Evolutionary conservation across 352 stramenopile species (phyloP), one percentile per base, ranked within the genome.

Genomic region (Globisporangium spiculum): DNA sequence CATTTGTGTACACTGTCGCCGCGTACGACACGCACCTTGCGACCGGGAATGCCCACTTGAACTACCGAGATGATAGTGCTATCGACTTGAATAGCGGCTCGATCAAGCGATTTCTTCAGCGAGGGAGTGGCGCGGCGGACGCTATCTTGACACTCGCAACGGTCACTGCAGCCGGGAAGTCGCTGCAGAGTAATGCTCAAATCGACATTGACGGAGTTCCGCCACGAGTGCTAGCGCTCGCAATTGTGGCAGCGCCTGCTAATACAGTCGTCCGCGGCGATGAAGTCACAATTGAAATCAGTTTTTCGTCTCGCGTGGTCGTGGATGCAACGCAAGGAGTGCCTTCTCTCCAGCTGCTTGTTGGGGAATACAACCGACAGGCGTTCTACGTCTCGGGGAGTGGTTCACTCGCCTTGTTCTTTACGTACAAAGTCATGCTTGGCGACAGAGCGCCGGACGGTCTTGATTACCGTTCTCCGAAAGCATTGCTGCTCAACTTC

Each of bases 1-100:
- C 68, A 4, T 95, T 96, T 73, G 65, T 82, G n/a, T 96, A 95
- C 73, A 88, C 73, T 0, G 80, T 96, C 4, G 75, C 75, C 0
- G 70, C 82, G 4, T 88, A 88, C 60, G 88, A 96, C 61, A 76
- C 75, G 2, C 79, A 86, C 60, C 74, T 55, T 10, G 67, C 56
- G 5, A 80, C 74, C 5, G 80, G 81, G 18, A 80, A 78, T 16
- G 59, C 69, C 4, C 78, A 78, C 50, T 69, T 96, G 18, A 88
- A 94, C 55, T 93, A 94, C 63, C 82, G 80, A 22, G 82, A 91
- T 22, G 70, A 76, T 24, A 73, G 58, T 26, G 84, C 86, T 16
- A 58, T 96, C 18, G 76, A 87, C 34, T 54, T 93, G 27, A 94
- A 94, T 66, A 83, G 79, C 4, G 88, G 83, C 1, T 75, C 74